These are phyloP conservation scores for Castanea mollissima DNA, from an alignment of 306 rosid genomes.

Conservation along the genomic window DNA sequence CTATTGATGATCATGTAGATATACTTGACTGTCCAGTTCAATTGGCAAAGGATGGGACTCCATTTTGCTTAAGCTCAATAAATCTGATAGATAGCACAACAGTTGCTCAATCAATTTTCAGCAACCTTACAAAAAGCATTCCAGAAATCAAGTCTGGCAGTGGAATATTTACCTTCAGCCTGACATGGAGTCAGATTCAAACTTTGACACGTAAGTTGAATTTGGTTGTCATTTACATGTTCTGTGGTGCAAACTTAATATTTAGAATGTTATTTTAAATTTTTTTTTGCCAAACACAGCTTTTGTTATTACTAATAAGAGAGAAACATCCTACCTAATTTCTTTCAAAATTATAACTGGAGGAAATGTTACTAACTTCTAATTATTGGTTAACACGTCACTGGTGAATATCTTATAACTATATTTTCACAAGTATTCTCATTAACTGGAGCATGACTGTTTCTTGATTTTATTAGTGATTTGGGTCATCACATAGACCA, in stretches of 20 bases:
- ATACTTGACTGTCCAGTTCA: conserved; percentile 93
- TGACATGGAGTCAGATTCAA: conserved; percentile 65
- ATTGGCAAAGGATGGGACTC: conserved; percentile 77
- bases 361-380: background rate
- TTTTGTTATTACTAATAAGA: background rate
- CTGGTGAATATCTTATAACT: background rate
- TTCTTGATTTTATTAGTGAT: background rate
- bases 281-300: no score
- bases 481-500: background rate
- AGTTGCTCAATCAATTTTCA: conserved; percentile 46
- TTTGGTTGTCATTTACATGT: conserved; percentile 21
- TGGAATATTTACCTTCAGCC: conserved; percentile 74
- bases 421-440: background rate
- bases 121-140: conserved; percentile 29
- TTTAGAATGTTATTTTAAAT: no score
- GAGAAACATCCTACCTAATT: background rate
- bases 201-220: conserved; percentile 62
- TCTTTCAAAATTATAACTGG: background rate
- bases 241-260: background rate
- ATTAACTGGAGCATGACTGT: background rate
- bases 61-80: conserved; percentile 68
- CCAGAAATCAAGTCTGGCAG: conserved; percentile 49
- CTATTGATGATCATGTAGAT: conserved; percentile 73
- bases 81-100: conserved; percentile 74
- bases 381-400: background rate